These are phyloP conservation scores for Aspergillus ostianus DNA, from an alignment of 495 filamentous ascomycete species.

Conservation along the genomic window DNA sequence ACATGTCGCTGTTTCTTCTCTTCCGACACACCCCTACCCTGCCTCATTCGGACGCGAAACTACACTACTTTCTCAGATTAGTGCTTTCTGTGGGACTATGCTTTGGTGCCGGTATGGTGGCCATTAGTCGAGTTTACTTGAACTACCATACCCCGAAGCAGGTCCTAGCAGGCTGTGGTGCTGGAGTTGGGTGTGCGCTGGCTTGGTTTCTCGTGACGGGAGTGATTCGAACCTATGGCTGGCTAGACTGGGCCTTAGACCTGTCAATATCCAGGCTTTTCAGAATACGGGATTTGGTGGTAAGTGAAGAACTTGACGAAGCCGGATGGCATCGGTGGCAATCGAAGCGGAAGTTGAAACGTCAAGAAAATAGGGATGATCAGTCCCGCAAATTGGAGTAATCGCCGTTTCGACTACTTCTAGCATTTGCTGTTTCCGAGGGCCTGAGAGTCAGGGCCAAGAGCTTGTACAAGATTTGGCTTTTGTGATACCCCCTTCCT, in stretches of 20 bases:
- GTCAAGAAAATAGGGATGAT: conserved; percentile 23
- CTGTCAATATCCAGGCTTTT: conserved; percentile 60
- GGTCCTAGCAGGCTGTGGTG: conserved; percentile 73
- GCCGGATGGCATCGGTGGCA: conserved; percentile 95
- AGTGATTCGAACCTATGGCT: conserved; percentile 56
- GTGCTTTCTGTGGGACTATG: conserved; percentile 57
- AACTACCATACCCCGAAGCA: conserved; percentile 90
- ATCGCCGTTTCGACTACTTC: conserved; percentile 9
- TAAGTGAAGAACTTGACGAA: conserved; percentile 87
- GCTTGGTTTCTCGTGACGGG: conserved; percentile 76
- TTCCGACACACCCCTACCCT: conserved; percentile 67
- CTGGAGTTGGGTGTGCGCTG: conserved; percentile 68
- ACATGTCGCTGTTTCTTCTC: conserved; percentile 76
- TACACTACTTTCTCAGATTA: conserved; percentile 56
- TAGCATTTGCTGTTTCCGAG: neutral
- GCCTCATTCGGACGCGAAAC: conserved; percentile 37
- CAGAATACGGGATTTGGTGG: conserved; percentile 76
- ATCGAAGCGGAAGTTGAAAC: conserved; percentile 44
- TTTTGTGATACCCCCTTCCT: conserved; percentile 9
- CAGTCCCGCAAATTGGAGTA: conserved; percentile 31
- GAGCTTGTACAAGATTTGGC: conserved; percentile 9
- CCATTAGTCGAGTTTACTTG: conserved; percentile 80
- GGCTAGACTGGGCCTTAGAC: conserved; percentile 73
- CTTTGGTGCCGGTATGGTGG: conserved; percentile 64
- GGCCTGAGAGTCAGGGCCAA: neutral